Percentiles rank a stretch among this genome's conserved stretches.
Evolutionary conservation across 2,329 filamentous ascomycete genomes (phyloP).

Genomic region (Fusarium staphyleae): DNA sequence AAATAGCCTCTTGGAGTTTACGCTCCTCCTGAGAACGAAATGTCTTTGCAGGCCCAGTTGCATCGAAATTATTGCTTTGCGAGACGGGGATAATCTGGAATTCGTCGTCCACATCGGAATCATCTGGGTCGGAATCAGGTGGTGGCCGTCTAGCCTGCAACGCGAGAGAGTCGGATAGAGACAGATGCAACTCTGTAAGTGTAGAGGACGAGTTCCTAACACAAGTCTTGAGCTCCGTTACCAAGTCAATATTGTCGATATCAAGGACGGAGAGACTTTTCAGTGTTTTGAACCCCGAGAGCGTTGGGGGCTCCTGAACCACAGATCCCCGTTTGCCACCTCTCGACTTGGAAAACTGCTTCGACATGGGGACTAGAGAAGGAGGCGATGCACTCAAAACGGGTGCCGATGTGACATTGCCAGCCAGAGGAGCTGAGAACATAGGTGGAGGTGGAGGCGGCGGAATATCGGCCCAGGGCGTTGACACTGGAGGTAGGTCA

Average conservation of each 20-base stretch:
- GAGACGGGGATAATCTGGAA: conserved; percentile 54
- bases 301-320: conserved; percentile 56
- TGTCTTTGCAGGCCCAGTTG: conserved; percentile 53
- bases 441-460: conserved; percentile 34
- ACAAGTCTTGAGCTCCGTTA: conserved; percentile 63
- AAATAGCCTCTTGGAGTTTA: conserved; percentile 60
- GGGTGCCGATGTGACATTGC: conserved; percentile 20
- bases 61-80: conserved; percentile 46
- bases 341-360: conserved; percentile 47
- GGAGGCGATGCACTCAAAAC: conserved; percentile 38
- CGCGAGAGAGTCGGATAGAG: conserved; percentile 63
- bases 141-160: conserved; percentile 48
- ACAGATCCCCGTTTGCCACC: conserved; percentile 42
- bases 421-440: conserved; percentile 27
- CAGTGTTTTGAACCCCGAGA: conserved; percentile 65
- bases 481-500: conserved; percentile 41
- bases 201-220: conserved; percentile 62
- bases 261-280: conserved; percentile 63
- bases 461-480: conserved; percentile 42
- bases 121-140: conserved; percentile 53
- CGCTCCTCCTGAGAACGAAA: conserved; percentile 61
- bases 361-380: conserved; percentile 46
- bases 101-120: conserved; percentile 63
- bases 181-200: conserved; percentile 62
- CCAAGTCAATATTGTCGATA: conserved; percentile 64